Percentiles rank a stretch among this genome's conserved stretches.
phyloP scores from a whole-genome alignment of 164 flowering plant genomes.

The Euptelea pleiosperma region DNA sequence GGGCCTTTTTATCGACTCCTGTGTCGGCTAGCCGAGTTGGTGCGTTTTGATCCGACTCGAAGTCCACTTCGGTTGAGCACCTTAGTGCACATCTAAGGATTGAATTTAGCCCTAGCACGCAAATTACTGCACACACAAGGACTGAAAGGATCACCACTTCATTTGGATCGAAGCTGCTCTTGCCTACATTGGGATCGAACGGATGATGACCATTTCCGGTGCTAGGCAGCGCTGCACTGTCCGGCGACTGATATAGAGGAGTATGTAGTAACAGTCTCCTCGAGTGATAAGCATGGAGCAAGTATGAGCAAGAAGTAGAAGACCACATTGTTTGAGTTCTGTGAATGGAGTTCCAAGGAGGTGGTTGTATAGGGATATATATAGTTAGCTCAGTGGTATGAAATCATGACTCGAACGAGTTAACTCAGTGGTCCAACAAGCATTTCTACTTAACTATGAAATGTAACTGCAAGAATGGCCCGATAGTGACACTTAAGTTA shows the following conservation, averaged over 20 bases:
- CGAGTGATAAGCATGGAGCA: slow-evolving; percentile 28
- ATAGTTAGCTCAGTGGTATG: too few species aligned
- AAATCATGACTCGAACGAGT: too few species aligned
- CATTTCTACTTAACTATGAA: too few species aligned
- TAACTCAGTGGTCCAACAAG: too few species aligned
- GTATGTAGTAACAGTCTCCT: slow-evolving; percentile 37
- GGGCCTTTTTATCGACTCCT: slow-evolving; percentile 63
- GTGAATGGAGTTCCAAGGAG: slow-evolving; percentile 5
- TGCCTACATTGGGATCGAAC: too few species aligned
- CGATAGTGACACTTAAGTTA: too few species aligned
- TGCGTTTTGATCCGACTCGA: slow-evolving; percentile 5
- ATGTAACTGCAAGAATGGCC: too few species aligned
- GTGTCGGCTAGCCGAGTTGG: slow-evolving; percentile 40
- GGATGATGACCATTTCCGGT: slow-evolving; percentile 11
- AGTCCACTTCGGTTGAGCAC: slow-evolving; percentile 43
- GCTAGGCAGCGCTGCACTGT: slow-evolving; percentile 17
- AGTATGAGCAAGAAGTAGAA: neutral
- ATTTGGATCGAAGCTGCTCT: slow-evolving; percentile 54
- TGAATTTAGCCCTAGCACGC: slow-evolving; percentile 68
- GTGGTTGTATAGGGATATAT: slow-evolving; percentile 12
- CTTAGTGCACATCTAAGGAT: slow-evolving; percentile 60
- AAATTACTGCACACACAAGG: slow-evolving; percentile 68
- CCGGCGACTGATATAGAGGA: slow-evolving; percentile 18
- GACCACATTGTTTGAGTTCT: slow-evolving; percentile 12
- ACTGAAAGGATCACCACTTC: slow-evolving; percentile 73